Evolutionary conservation across 768 basidiomycete genomes (phyloP).

Genomic region (Tylopilus sp.): DNA sequence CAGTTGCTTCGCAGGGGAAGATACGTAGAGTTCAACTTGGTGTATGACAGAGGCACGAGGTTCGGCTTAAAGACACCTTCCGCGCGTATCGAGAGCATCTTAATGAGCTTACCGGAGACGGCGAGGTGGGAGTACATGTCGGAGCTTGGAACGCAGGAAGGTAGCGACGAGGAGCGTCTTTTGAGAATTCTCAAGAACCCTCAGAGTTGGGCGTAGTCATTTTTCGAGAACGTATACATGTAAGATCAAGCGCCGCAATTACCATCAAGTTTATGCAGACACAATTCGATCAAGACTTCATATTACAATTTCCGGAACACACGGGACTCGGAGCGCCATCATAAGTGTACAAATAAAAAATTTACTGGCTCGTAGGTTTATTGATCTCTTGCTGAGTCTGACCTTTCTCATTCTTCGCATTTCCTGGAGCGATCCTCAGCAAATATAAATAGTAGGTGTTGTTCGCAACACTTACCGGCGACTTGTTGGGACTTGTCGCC

Average conservation of each 20-base stretch:
- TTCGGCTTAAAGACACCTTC: conserved; percentile 84
- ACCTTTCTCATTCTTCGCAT: conserved; percentile 52
- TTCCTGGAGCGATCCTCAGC: conserved; percentile 35
- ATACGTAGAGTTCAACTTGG: conserved; percentile 93
- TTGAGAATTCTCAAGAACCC: conserved; percentile 60
- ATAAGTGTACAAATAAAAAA: neutral
- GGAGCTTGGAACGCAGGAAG: conserved; percentile 60
- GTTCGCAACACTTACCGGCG: conserved; percentile 33
- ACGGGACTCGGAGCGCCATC: neutral
- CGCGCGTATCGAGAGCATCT: conserved; percentile 83
- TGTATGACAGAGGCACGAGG: conserved; percentile 84
- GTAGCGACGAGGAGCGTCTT: conserved; percentile 64
- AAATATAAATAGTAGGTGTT: fast-evolving
- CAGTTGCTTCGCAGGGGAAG: conserved; percentile 87
- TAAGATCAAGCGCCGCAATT: neutral
- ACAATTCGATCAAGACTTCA: neutral
- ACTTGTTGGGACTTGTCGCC: conserved; percentile 52
- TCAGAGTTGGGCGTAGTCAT: conserved; percentile 52
- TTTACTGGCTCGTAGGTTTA: conserved; percentile 24
- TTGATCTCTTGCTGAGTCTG: conserved; percentile 52
- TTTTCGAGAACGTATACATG: neutral
- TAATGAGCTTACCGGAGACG: conserved; percentile 86
- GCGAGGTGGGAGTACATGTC: conserved; percentile 90
- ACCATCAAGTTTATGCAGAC: neutral
- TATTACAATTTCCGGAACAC: neutral